A percentile compares a stretch with the other conserved stretches of the same genome.
Conservation (phyloP, 345 rosid species). For the Aquilaria malaccensis region DNA sequence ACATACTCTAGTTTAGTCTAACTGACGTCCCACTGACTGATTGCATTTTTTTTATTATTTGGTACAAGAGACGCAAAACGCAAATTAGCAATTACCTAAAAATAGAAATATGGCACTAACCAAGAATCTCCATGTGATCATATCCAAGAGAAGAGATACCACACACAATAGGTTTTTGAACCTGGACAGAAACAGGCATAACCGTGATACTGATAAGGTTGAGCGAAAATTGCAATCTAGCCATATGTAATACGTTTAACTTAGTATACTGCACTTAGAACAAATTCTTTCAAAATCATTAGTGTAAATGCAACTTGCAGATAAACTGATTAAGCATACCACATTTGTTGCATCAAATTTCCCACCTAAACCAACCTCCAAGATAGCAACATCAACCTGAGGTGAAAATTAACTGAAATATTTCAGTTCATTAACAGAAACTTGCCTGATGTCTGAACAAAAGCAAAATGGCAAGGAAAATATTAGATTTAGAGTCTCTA, state of each 20-base stretch:
- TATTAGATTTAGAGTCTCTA: slow-evolving; percentile 8
- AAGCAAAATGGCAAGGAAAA: too few species aligned
- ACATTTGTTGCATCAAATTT: slow-evolving; percentile 79
- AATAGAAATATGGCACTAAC: slow-evolving; percentile 43
- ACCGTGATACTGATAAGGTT: slow-evolving; percentile 4
- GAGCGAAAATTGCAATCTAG: not conserved
- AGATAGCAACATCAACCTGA: slow-evolving; percentile 81
- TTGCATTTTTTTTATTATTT: too few species aligned
- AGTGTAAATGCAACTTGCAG: not conserved
- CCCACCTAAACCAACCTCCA: slow-evolving; percentile 91
- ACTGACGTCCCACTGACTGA: too few species aligned
- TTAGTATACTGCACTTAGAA: too few species aligned
- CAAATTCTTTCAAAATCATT: not conserved
- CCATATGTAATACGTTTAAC: not conserved
- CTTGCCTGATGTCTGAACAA: too few species aligned
- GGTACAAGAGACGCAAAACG: too few species aligned
- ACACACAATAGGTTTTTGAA: slow-evolving; percentile 66
- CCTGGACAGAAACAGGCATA: slow-evolving; percentile 30
- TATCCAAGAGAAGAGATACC: slow-evolving; percentile 83
- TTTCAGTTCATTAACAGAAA: not conserved
- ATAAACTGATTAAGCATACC: slow-evolving; percentile 27
- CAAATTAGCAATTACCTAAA: slow-evolving; percentile 1
- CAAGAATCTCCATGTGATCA: slow-evolving; percentile 96
- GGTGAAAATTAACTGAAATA: slow-evolving; percentile 2
- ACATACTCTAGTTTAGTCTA: too few species aligned